Base-by-base conservation (phyloP, 345 rosid species). In the Moricandia moricandioides region DNA sequence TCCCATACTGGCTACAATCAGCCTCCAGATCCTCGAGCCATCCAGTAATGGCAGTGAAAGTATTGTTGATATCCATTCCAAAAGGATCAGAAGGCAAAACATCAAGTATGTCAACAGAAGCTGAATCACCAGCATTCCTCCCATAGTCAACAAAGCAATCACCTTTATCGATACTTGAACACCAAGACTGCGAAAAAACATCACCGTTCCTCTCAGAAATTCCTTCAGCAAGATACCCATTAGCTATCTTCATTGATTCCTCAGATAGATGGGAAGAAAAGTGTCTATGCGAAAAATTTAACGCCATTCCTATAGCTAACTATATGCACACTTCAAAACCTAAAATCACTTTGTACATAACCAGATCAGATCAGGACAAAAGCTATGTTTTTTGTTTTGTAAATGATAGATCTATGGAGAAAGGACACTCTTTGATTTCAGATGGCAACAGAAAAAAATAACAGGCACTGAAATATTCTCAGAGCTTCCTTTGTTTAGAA, bases 1-100 rank as follows among this genome's bases (percentile, higher is more conserved):
- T 65, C 7, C 86, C 67, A 62, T 79, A 86, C 49, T 12, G 49
- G 49, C 49, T 43, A 43, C 49, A 45, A 61, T 84, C 93, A 73
- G 77, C 84, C 83, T 95, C 94, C 88, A 90, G 76, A 71, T 89
- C 95, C 84, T 86, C 93, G 47, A 96, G 96, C 94, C 91, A 92
- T 34, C 96, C 91, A 6, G 90, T 85, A 30, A 90, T 83, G 0
- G 97, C 96, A 0, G 94, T 92, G 68, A 95, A 82, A 12, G 99
- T 89, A 27, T 86, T 82, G 75, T 77, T 84, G 52, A 95, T 90
- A 71, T 95, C 94, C 82, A 79, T 79, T 30, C 90, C 98, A 67
- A 95, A 95, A 1, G 99, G 99, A 92, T 92, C 99, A 1, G 92
- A 84, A 0, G 96, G 97, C 87, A 92, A 78, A 82, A 90, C 84